Evolutionary conservation across 1,284 basidiomycete species (phyloP), one percentile per base, ranked within the genome.

Genomic region (Volvariella volvacea): DNA sequence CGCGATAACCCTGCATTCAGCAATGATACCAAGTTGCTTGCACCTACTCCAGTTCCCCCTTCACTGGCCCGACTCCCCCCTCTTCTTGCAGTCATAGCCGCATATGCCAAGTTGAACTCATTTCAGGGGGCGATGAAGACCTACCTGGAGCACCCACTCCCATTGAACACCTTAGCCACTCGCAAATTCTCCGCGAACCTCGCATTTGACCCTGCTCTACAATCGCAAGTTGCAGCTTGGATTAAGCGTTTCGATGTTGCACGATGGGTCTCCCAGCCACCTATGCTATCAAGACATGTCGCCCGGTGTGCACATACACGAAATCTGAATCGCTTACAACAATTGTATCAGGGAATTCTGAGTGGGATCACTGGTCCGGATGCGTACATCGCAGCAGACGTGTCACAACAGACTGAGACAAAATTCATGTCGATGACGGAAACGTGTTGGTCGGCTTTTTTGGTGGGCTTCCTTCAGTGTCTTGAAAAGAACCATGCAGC

Each of bases 381-480:
- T 14, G 55, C 65, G 3, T 69, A 61, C 50, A 60, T 87, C 41
- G 71, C 58, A 8, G 52, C 51, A 7, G 52, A 63, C 22, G 51
- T 58, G 9, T 60, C 58, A 41, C 60, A 78, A 36, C 67, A 76
- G 15, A 52, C 71, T 6, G 60, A 66, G 31, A 54, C 59, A 17
- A 72, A 61, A 48, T 63, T 66, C n/a, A 61, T 81, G 15, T 59
- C 73, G 9, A 62, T 88, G 52, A 69, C 74, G 2, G 71, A 78
- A 46, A 59, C 68, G 8, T 62, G 67, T 15, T 89, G 85, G 85
- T 67, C 69, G 0, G 67, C 74, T 1, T 79, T 89, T 51, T 60
- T 89, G 39, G 68, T 67, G 2, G 76, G 72, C 14, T 85, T 86
- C 50, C 59, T 86, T 38, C 66, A 63, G 44, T 70, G 70, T 48